Base-by-base conservation (phyloP, 2,329 filamentous ascomycete genomes). In the Hypoxylon sp. region DNA sequence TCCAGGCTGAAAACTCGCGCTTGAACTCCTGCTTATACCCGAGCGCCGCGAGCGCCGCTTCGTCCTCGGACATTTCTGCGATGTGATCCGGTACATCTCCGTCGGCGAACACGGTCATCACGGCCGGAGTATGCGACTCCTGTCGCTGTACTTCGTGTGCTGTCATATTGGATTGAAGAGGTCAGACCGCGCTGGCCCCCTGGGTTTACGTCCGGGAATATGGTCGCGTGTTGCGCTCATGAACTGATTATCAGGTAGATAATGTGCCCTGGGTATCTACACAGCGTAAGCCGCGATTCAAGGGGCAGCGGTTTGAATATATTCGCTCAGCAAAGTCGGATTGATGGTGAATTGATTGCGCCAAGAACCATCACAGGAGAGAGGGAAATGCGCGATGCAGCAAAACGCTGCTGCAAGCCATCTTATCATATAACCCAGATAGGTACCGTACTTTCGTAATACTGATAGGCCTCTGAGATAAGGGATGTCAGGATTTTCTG, bases 1-100 rank as follows among this genome's bases (percentile, higher is more conserved):
- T 92, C 86, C 90, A 93, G 13, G 92, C 81, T 1, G 86, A 90
- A 77, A 93, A 93, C 74, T 93, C 91, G 74, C 91, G 85, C 80
- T 83, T 82, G 75, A 83, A 84, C 64, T 84, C 82, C 60, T 84
- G 83, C 72, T 83, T 84, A 72, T 86, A 86, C 52, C 89, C 89
- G 24, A 91, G 81, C 0, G 88, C 86, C 1, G 87, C 87, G 4
- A 91, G 81, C 1, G 85, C 85, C 60, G 89, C 87, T 71, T 91
- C 88, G 74, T 91, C 89, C 3, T 67, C 75, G 15, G 75, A 74
- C 76, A 78, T 77, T n/a, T 76, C 74, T 37, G 63, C 65, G 24
- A 78, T 29, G 37, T 73, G 62, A 32, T 76, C 75, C 11, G 75
- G 75, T 27, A 74, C 32, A 44, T 77, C 76, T 8, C 72, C 75